Conservation (phyloP, 2,329 filamentous ascomycete genomes). For the Aspergillus sp. region DNA sequence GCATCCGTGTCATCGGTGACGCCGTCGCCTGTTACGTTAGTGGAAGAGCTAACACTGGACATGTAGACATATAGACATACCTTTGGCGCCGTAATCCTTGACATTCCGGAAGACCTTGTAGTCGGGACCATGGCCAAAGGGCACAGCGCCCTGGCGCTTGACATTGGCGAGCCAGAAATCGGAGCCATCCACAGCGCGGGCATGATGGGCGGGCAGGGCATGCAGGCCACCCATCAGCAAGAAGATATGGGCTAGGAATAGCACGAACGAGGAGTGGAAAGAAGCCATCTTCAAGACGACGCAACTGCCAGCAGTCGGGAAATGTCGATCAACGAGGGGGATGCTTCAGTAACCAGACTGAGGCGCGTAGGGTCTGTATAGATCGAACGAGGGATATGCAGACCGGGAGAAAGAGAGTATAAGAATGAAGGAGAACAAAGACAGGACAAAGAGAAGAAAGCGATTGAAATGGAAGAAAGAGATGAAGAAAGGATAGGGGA, state of each 20-base stretch:
- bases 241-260: slow-evolving; percentile 22
- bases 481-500: slow-evolving; percentile 3
- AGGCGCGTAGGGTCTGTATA: no score
- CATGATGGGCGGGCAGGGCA: slow-evolving; percentile 20
- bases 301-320: no score
- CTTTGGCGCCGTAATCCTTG: slow-evolving; percentile 63
- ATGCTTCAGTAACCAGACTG: slow-evolving; percentile 21
- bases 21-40: slow-evolving; percentile 46
- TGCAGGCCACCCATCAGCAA: slow-evolving; percentile 23
- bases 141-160: slow-evolving; percentile 57
- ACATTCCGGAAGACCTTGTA: slow-evolving; percentile 74
- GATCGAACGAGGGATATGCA: slow-evolving; percentile 11
- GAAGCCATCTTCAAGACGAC: slow-evolving; percentile 16
- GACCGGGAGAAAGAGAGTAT: slow-evolving; percentile 5
- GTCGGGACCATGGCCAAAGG: slow-evolving; percentile 47
- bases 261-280: slow-evolving; percentile 15
- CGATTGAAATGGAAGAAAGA: slow-evolving; percentile 3
- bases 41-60: no score
- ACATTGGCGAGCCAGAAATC: slow-evolving; percentile 66
- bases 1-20: slow-evolving; percentile 74
- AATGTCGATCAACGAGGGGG: no score
- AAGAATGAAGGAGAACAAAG: not conserved
- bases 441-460: slow-evolving; percentile 4
- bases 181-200: slow-evolving; percentile 18
- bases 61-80: slow-evolving; percentile 39